Percentiles rank a stretch among this genome's conserved stretches.
These are phyloP conservation scores for Spathaspora boniae DNA, from an alignment of 805 yeast genomes.

Conservation along the genomic window DNA sequence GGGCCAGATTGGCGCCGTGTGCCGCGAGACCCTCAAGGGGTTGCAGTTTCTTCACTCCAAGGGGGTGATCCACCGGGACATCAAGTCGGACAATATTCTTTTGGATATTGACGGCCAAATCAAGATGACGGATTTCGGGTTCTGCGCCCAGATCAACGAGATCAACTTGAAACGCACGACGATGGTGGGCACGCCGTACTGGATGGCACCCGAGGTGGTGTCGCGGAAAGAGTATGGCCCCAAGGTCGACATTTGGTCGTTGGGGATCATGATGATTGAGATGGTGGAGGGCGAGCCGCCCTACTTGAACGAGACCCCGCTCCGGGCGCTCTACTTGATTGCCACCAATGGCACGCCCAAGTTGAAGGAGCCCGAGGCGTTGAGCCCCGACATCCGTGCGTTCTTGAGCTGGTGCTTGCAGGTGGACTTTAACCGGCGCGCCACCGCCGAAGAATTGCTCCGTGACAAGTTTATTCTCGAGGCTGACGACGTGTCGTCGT, in stretches of 20 bases:
- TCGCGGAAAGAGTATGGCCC: conserved; percentile 93
- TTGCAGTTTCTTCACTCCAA: conserved; percentile 82
- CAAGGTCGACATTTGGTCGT: conserved; percentile 95
- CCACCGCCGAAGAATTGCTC: conserved; percentile 70
- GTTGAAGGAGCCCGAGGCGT: conserved; percentile 79
- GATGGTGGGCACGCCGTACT: conserved; percentile 98
- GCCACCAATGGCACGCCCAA: conserved; percentile 97
- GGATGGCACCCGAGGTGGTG: conserved; percentile 99
- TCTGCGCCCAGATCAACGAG: conserved; percentile 77
- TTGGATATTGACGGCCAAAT: conserved; percentile 82
- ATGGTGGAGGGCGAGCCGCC: conserved; percentile 99
- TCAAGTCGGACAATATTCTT: conserved; percentile 90
- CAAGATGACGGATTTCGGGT: conserved; percentile 92
- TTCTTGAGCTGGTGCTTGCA: conserved; percentile 78
- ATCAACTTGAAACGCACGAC: conserved; percentile 83
- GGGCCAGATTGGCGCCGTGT: conserved; percentile 92
- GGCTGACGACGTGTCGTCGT: conserved; percentile 57
- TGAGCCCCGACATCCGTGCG: conserved; percentile 60
- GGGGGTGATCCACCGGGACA: conserved; percentile 94
- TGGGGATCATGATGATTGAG: conserved; percentile 97
- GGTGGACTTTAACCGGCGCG: conserved; percentile 80
- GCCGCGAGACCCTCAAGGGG: conserved; percentile 86
- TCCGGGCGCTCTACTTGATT: conserved; percentile 88
- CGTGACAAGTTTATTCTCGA: conserved; percentile 60
- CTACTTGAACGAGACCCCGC: conserved; percentile 90